Evolutionary conservation across 257 asterid genomes (phyloP), one percentile per base, ranked within the genome.

Genomic region (Vinca minor): DNA sequence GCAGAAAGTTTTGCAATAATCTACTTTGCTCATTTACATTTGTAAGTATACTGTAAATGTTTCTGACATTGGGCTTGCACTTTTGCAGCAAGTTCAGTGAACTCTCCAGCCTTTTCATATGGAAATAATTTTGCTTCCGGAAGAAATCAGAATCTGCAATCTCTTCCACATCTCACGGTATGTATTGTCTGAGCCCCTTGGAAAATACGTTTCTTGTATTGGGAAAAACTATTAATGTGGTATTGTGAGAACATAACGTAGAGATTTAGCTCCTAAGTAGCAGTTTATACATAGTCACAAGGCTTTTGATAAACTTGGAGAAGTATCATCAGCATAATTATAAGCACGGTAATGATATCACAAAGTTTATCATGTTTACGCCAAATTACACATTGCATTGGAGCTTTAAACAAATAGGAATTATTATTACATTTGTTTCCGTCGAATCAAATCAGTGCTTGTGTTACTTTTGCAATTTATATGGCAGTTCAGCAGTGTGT

Each of bases 131-230:
- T 57, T 63, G 34, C 81, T 39, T 54, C 73, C 26, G 76, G 71
- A 62, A 73, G 71, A 52, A 77, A 56, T 34, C 78, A 77, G 53
- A 73, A 59, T 65, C 52, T 49, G 32, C 60, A 38, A 13, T 68
- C 73, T 31, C 47, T 70, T 29, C 68, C 76, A 54, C 78, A 77
- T 55, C 46, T 63, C 34, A 64, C 66, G 82, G 81, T 76, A 69
- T 48, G 70, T 46, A 29, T 70, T 52, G 26, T 26, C 17, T 59
- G 29, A 36, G 71, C 23, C 52, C 29, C 34, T 25, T 11, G 42
- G 48, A 47, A 26, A n/a, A 3, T 41, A 0, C 13, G 47, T 42
- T 17, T 42, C 15, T 39, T 39, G 12, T 10, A 11, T 57, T 14
- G 31, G n/a, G 8, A 52, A 28, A 5, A 11, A 26, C 1, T 60